Evolutionary conservation across 441 rosid genomes (phyloP).

Genomic region (Populus trichocarpa): DNA sequence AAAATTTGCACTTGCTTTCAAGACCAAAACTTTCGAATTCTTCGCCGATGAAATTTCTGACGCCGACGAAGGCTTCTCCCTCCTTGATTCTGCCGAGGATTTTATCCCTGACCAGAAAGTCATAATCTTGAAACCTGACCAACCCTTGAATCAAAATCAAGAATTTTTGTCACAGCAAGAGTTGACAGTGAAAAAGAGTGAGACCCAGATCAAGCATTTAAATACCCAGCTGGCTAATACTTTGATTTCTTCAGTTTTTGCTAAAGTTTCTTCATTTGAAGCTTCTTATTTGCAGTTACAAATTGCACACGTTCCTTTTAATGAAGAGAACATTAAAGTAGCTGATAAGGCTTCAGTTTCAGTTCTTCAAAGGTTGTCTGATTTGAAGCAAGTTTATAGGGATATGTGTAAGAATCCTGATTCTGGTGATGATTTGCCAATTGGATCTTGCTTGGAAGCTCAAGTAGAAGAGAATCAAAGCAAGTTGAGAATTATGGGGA

Average conservation of each 20-base stretch:
- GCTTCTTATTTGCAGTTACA: conserved; percentile 87
- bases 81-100: conserved; percentile 83
- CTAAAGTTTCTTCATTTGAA: conserved; percentile 66
- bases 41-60: conserved; percentile 39
- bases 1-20: conserved; percentile 86
- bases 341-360: conserved; percentile 79
- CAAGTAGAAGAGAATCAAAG: conserved; percentile 89
- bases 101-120: conserved; percentile 91
- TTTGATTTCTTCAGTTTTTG: conserved; percentile 68
- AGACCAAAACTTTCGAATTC: conserved; percentile 82
- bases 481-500: conserved; percentile 74
- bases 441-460: conserved; percentile 83
- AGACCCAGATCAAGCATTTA: conserved; percentile 28
- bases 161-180: conserved; percentile 9
- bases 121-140: conserved; percentile 83
- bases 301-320: conserved; percentile 76
- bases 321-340: conserved; percentile 44
- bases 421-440: conserved; percentile 34
- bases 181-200: conserved; percentile 6
- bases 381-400: conserved; percentile 55
- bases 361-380: conserved; percentile 61
- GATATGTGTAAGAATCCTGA: conserved; percentile 45
- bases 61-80: conserved; percentile 51
- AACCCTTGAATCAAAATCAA: conserved; percentile 7
- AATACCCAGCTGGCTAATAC: conserved; percentile 40